phyloP scores from a whole-genome alignment of 129 eudicot species.

The Escallonia herrerae region DNA sequence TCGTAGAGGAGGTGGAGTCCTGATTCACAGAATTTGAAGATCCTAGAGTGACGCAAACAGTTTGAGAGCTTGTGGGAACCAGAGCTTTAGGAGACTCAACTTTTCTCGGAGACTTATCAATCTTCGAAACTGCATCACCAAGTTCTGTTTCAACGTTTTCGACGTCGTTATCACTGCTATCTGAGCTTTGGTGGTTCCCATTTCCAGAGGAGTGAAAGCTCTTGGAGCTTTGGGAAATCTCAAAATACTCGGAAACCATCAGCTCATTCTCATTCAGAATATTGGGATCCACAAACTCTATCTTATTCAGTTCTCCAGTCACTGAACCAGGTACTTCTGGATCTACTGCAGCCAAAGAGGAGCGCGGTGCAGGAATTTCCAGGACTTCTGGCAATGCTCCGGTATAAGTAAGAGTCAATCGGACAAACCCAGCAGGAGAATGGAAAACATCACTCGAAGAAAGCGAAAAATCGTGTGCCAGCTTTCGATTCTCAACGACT shows the following conservation, averaged over 20 bases:
- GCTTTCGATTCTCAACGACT: conserved; percentile 22
- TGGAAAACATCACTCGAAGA: conserved; percentile 30
- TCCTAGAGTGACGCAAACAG: neutral
- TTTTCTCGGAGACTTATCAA: conserved; percentile 6
- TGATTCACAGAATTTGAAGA: conserved; percentile 4
- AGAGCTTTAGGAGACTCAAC: conserved; percentile 5
- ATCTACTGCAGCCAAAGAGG: conserved; percentile 19
- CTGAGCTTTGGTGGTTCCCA: conserved; percentile 6
- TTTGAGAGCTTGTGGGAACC: conserved; percentile 6
- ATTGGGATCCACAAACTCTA: conserved; percentile 42
- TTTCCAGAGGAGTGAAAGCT: conserved; percentile 9
- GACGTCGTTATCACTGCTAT: neutral
- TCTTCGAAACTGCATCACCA: conserved; percentile 10
- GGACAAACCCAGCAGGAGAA: conserved; percentile 38
- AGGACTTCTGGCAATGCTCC: conserved; percentile 33
- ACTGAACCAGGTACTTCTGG: conserved; percentile 9
- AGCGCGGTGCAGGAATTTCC: conserved; percentile 15
- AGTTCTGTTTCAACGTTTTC: conserved; percentile 12
- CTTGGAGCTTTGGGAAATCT: conserved; percentile 13
- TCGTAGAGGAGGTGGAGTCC: neutral
- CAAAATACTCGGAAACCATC: conserved; percentile 40
- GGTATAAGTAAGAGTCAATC: conserved; percentile 26
- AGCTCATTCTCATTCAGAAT: conserved; percentile 30
- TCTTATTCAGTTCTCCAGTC: conserved; percentile 29
- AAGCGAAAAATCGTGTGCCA: conserved; percentile 32